phyloP scores from a whole-genome alignment of 192 early-diverging fungal genomes.

The Backusella psychrophila region DNA sequence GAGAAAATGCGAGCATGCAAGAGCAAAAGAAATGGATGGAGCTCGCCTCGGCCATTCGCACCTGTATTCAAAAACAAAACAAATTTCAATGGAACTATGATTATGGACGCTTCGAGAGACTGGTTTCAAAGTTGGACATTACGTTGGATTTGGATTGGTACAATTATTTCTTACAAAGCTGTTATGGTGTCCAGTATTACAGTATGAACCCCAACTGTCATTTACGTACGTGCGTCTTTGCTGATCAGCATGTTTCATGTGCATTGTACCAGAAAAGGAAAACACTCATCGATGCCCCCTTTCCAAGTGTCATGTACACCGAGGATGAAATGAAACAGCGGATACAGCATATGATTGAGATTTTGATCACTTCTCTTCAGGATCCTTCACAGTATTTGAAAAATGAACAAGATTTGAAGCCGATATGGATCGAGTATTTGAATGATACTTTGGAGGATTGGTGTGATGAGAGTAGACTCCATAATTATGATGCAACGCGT shows the following conservation, averaged over 20 bases:
- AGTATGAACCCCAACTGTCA: not conserved
- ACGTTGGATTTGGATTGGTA: not conserved
- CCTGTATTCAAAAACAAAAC: not conserved
- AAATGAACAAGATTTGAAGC: not conserved
- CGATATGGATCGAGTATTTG: slow-evolving; percentile 13
- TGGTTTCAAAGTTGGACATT: not conserved
- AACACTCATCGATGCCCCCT: slow-evolving; percentile 2
- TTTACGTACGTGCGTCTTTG: not conserved
- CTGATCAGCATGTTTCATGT: not conserved
- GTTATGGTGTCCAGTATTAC: slow-evolving; percentile 9
- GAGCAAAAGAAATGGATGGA: slow-evolving; percentile 16
- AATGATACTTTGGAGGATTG: slow-evolving; percentile 20
- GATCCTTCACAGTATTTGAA: not conserved
- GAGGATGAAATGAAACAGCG: slow-evolving; percentile 17
- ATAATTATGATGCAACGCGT: not conserved
- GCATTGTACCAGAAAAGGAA: not conserved
- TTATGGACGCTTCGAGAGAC: not conserved
- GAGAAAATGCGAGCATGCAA: not conserved
- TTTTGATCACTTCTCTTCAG: not conserved
- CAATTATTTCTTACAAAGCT: slow-evolving; percentile 14
- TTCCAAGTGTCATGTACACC: slow-evolving; percentile 19
- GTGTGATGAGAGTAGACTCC: slow-evolving; percentile 1
- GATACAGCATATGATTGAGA: slow-evolving; percentile 17
- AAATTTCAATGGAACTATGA: not conserved
- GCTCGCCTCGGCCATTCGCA: not conserved